A percentile compares a stretch with the other conserved stretches of the same genome.
phyloP scores from a whole-genome alignment of 208 protist genomes.

The Naegleria gruberi region DNA sequence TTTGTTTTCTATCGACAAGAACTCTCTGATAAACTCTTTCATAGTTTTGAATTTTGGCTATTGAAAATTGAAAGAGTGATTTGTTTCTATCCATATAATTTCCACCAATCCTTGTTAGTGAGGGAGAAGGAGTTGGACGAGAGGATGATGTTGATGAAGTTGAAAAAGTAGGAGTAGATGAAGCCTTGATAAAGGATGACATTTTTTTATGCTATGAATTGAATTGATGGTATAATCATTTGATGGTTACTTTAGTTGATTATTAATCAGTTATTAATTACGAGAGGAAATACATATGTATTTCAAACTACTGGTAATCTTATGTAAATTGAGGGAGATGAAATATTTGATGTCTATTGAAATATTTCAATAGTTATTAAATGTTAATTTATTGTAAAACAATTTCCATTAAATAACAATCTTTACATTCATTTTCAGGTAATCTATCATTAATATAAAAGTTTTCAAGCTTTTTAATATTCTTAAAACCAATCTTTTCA shows the following conservation, averaged over 20 bases:
- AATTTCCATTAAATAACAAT: slow-evolving; percentile 10
- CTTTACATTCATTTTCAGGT: not conserved
- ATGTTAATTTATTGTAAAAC: not conserved
- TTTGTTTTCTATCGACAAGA: not conserved
- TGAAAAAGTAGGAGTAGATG: not conserved
- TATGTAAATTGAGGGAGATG: no score
- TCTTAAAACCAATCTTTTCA: not conserved
- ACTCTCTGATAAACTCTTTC: not conserved
- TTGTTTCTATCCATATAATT: not conserved
- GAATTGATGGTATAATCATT: no score
- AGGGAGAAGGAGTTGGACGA: no score
- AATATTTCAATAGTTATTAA: not conserved
- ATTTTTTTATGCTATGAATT: no score
- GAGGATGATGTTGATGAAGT: not conserved
- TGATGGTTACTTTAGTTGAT: no score
- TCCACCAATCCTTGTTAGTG: not conserved
- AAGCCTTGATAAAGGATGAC: no score
- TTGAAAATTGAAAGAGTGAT: not conserved
- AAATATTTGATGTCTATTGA: no score
- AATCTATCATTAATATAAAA: not conserved
- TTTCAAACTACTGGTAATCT: no score
- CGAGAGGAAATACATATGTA: no score
- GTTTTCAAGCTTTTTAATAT: not conserved
- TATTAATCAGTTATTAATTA: no score
- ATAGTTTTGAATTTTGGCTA: not conserved